Base-by-base conservation (phyloP, 140 eudicot species). In the Senecio squalidus region DNA sequence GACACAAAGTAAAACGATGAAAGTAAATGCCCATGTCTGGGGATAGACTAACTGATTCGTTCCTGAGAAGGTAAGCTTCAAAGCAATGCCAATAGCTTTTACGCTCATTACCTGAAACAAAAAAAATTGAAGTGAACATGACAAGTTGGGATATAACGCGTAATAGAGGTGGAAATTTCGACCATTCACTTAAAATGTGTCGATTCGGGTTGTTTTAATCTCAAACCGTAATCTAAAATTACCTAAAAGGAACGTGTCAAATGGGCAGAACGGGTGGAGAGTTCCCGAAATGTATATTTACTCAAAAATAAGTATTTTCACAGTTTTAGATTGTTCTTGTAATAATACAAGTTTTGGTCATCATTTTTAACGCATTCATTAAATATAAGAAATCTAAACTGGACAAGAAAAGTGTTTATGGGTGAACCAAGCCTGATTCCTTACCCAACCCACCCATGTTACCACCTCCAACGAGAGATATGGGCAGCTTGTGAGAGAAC, bases 31-130 rank as follows among this genome's bases (percentile, higher is more conserved):
- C 99, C 99, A 93, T 65, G 99, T 93, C 71, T 93, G 99, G 21
- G 99, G 96, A 69, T 84, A 93, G 55, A 81, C 74, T 27, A 93
- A 75, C 67, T 93, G 99, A 74, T 93, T 93, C 72, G 72, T 80
- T 67, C 99, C 99, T 23, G 96, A 88, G 57, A 93, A 74, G 16
- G 96, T 93, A 65, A 93, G 83, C 81, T 93, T 93, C 75, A 93
- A 72, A 26, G 99, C 99, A 71, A 93, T 93, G 30, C 99, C 99
- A 20, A 93, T 79, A 53, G 99, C 99, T 80, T 93, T 93, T 72
- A 88, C 96, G 67, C 99, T 85, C 99, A 93, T 93, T 34, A 93
- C 99, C 99, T 93, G 80, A 68, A 60, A 78, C 26, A 53, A 18
- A 21, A 61, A 60, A 25, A 25, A 33, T 14, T 33, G 14, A 54